These are phyloP conservation scores for Cladosporium oxysporum DNA, from an alignment of 2,329 filamentous ascomycete species.

Conservation along the genomic window DNA sequence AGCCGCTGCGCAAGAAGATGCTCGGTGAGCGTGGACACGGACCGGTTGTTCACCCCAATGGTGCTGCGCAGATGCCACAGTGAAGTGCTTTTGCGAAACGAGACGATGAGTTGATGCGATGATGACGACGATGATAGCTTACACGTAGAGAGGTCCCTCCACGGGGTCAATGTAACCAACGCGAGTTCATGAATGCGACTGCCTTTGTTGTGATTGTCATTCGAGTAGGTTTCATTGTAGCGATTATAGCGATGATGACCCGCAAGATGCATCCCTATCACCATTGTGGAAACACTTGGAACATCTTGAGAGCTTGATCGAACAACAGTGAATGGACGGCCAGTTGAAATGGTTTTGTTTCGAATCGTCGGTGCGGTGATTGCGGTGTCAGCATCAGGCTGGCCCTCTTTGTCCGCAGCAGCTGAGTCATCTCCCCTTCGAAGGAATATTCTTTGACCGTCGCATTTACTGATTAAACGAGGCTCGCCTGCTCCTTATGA, in stretches of 20 bases:
- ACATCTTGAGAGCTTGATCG: not conserved
- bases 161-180: not conserved
- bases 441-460: not conserved
- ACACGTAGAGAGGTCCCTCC: not conserved
- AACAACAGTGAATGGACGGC: not conserved
- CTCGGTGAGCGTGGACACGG: constrained; percentile 26
- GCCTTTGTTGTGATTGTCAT: not conserved
- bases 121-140: not conserved
- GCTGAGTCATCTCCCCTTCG: constrained; percentile 6
- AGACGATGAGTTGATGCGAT: not conserved
- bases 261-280: not conserved
- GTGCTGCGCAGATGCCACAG: constrained; percentile 30
- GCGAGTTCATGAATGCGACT: not conserved
- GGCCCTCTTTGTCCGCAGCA: constrained; percentile 5
- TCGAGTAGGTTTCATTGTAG: not conserved
- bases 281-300: not conserved
- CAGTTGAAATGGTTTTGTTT: not conserved
- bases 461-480: not conserved
- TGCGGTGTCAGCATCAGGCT: constrained; percentile 3
- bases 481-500: not conserved
- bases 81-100: constrained; percentile 23
- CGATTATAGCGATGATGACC: not conserved
- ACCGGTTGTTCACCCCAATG: constrained; percentile 21
- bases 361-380: not conserved
- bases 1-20: constrained; percentile 6